Evolutionary conservation across 768 basidiomycete genomes (phyloP), one percentile per base, ranked within the genome.

Genomic region (Podaxis pistillaris): DNA sequence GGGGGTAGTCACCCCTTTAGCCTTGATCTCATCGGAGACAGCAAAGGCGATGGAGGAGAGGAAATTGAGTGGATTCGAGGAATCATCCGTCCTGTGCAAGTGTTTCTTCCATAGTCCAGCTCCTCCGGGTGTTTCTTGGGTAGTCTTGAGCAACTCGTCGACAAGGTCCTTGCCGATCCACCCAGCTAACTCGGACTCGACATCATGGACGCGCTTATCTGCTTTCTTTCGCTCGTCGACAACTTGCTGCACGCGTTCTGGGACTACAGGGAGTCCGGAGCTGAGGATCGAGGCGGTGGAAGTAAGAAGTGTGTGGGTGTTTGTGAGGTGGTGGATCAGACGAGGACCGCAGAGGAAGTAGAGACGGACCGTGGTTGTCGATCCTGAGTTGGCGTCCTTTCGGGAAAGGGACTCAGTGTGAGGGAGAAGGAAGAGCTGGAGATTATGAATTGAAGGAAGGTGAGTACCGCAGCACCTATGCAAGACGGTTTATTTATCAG

Each of bases 271-370:
- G 2, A 85, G 76, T 2, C 88, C 87, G 68, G 90, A 89, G 49
- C 87, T 91, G 30, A 95, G 78, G 15, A 81, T 81, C 2, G 83
- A 75, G 0, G 91, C 81, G 0, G 88, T 80, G 50, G 71, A 72
- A 2, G 85, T 78, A 37, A 94, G 79, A 4, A 81, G 70, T 11
- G 74, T 71, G 67, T 92, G 89, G 0, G 85, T 78, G 2, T 82
- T 78, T 2, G 82, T 77, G 58, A 94, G 77, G 68, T 91, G 81
- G 1, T 78, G 69, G 49, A 90, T 83, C 5, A 93, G 81, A 24
- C 94, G 87, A 15, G 90, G 88, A 4, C 94, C 94, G n/a, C 87
- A 77, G 55, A 90, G 80, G 77, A 97, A 95, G 75, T 87, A 91
- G 4, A 96, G 81, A 26, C 93, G 86, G 24, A 85, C 86, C 61